phyloP scores from a whole-genome alignment of 805 yeast genomes.

The Yamadazyma ubonensis region DNA sequence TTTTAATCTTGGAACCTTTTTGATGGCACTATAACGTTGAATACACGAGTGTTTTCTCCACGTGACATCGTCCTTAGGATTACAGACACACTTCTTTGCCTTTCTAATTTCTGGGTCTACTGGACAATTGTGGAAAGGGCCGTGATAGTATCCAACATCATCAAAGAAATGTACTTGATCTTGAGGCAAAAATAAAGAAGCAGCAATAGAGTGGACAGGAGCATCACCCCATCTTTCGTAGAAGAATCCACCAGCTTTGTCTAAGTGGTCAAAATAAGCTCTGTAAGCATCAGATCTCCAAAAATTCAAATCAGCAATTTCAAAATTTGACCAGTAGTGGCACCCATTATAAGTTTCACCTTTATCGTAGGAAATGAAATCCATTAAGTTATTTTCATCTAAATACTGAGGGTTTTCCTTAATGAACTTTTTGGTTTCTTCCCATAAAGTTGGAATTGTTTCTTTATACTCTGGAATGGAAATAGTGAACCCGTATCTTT shows the following conservation, averaged over 20 bases:
- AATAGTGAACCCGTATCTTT: constrained; percentile 86
- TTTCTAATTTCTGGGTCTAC: constrained; percentile 57
- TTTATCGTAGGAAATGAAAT: constrained; percentile 65
- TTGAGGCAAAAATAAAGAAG: constrained; percentile 69
- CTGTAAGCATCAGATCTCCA: constrained; percentile 73
- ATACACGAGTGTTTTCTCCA: constrained; percentile 76
- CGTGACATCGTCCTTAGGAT: constrained; percentile 70
- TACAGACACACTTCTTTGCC: constrained; percentile 68
- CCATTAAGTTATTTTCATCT: constrained; percentile 63
- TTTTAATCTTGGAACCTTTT: constrained; percentile 56
- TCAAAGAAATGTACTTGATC: constrained; percentile 74
- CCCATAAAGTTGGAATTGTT: constrained; percentile 87
- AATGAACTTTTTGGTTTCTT: constrained; percentile 66
- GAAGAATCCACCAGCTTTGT: constrained; percentile 85
- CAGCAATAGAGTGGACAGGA: constrained; percentile 88
- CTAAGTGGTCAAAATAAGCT: constrained; percentile 71
- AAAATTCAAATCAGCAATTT: constrained; percentile 69
- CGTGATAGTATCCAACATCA: constrained; percentile 83
- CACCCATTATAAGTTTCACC: constrained; percentile 76
- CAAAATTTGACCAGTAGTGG: constrained; percentile 92
- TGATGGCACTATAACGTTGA: constrained; percentile 56
- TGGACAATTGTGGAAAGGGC: constrained; percentile 82
- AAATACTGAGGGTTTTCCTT: constrained; percentile 58
- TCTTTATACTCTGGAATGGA: constrained; percentile 77
- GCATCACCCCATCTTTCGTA: constrained; percentile 96